Percentiles rank a stretch among this genome's conserved stretches.
Conservation (phyloP, 345 rosid species). For the Cochlearia excelsa region DNA sequence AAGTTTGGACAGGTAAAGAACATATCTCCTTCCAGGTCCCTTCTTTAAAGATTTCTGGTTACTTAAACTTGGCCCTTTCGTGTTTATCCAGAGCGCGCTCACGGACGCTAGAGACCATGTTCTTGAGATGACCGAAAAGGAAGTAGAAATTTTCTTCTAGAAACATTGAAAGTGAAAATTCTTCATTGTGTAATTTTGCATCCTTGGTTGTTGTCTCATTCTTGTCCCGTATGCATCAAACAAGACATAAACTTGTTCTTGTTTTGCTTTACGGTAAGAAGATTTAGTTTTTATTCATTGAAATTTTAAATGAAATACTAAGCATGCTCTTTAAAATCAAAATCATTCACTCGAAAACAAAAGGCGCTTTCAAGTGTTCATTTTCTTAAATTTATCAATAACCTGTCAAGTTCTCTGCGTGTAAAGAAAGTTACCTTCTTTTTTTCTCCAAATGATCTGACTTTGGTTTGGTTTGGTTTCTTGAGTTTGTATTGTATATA, state of each 20-base stretch:
- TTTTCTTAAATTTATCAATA: slow-evolving; percentile 1
- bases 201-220: no score
- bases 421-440: slow-evolving; percentile 6
- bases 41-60: background rate
- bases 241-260: no score
- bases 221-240: no score
- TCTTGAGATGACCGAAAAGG: slow-evolving; percentile 88
- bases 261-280: no score
- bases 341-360: no score
- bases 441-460: background rate
- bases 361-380: no score
- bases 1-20: slow-evolving; percentile 89
- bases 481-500: slow-evolving; percentile 28
- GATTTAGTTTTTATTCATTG: no score
- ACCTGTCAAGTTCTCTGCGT: no score
- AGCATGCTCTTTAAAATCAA: no score
- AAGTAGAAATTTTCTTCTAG: slow-evolving; percentile 77
- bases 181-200: no score
- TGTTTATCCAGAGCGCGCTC: slow-evolving; percentile 62
- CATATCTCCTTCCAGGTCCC: background rate
- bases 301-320: no score
- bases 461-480: slow-evolving; percentile 13
- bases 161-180: slow-evolving; percentile 9
- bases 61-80: background rate
- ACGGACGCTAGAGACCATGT: slow-evolving; percentile 91